These are phyloP conservation scores for Spiraea crenata DNA, from an alignment of 331 rosid species.

Conservation along the genomic window DNA sequence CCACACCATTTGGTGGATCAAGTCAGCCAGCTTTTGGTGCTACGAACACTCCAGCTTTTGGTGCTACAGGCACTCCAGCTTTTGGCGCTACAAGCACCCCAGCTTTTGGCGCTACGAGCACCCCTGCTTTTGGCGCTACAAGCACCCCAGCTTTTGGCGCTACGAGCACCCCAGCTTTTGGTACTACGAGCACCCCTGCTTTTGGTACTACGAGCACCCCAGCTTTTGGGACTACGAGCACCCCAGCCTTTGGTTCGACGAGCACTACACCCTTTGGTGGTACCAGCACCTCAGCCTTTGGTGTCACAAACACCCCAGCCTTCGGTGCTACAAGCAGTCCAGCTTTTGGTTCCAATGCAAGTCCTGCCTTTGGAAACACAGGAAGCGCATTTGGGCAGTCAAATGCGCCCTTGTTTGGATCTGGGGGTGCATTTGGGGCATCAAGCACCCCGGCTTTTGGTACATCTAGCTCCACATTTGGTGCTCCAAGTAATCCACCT, in stretches of 20 bases:
- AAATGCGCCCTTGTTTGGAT: conserved; percentile 55
- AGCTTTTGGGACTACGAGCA: conserved; percentile 41
- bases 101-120: conserved; percentile 37
- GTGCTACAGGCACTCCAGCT: conserved; percentile 51
- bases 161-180: conserved; percentile 28
- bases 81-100: conserved; percentile 45
- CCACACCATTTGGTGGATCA: conserved; percentile 75
- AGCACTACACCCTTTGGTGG: conserved; percentile 35
- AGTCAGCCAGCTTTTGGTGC: conserved; percentile 57
- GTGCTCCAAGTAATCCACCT: conserved; percentile 46
- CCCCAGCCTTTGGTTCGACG: conserved; percentile 33
- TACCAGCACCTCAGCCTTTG: conserved; percentile 47
- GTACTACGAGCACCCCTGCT: conserved; percentile 38
- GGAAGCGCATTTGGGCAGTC: conserved; percentile 58
- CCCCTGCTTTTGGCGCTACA: conserved; percentile 47
- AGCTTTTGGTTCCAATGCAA: conserved; percentile 39
- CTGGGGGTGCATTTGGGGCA: conserved; percentile 71
- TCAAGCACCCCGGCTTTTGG: conserved; percentile 39
- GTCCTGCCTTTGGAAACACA: conserved; percentile 56
- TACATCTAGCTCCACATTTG: conserved; percentile 42
- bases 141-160: conserved; percentile 38
- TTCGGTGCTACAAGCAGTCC: conserved; percentile 48
- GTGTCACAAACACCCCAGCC: conserved; percentile 45
- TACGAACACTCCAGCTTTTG: conserved; percentile 56
- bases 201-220: conserved; percentile 55